Percentiles rank a stretch among this genome's conserved stretches.
phyloP scores from a whole-genome alignment of 2,329 filamentous ascomycete species.

The Stachybotrys chlorohalonatus region DNA sequence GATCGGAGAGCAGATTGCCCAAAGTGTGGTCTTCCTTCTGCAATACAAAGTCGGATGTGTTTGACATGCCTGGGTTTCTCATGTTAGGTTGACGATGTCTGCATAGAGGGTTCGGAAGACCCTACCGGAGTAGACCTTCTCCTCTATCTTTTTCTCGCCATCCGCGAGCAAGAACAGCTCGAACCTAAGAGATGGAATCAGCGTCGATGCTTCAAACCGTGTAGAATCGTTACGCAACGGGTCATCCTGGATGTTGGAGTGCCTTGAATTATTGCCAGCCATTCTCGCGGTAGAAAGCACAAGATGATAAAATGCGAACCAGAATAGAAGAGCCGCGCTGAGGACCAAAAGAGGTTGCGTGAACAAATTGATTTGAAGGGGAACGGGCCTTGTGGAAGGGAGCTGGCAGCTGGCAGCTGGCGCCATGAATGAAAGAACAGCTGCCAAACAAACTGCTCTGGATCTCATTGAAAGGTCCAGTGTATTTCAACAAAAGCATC shows the following conservation, averaged over 20 bases:
- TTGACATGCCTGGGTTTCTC: constrained; percentile 58
- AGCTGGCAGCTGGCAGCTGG: too few species aligned
- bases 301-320: neutral
- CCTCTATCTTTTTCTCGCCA: constrained; percentile 88
- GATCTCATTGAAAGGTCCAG: too few species aligned
- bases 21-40: constrained; percentile 97
- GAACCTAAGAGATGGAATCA: constrained; percentile 50
- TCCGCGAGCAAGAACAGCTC: constrained; percentile 84
- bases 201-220: constrained; percentile 1
- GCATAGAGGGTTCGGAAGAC: neutral
- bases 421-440: too few species aligned
- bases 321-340: too few species aligned
- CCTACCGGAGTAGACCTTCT: constrained; percentile 82
- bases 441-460: too few species aligned
- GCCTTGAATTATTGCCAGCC: constrained; percentile 21
- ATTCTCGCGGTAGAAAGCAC: neutral
- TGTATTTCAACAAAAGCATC: too few species aligned
- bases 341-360: too few species aligned
- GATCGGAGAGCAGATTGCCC: constrained; percentile 78
- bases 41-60: constrained; percentile 90
- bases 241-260: constrained; percentile 27
- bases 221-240: constrained; percentile 16
- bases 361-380: too few species aligned
- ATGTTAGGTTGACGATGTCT: neutral
- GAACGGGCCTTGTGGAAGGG: too few species aligned